A percentile compares a stretch with the other conserved stretches of the same genome.
These are phyloP conservation scores for Halophytophthora polymorphica DNA, from an alignment of 352 stramenopile species.

Conservation along the genomic window DNA sequence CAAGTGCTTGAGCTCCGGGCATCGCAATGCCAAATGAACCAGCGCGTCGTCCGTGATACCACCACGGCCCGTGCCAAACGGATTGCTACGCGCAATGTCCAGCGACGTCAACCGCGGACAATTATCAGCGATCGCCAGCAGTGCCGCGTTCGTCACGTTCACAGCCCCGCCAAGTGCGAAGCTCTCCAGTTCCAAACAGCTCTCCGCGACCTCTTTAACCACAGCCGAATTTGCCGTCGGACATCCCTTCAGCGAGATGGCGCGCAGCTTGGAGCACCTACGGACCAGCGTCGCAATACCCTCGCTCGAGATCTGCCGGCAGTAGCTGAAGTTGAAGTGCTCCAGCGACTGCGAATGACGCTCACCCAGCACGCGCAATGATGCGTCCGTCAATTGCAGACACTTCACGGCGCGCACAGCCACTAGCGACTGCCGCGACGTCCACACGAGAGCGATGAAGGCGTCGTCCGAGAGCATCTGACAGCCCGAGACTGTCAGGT, in stretches of 20 bases:
- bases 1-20: slow-evolving; percentile 35
- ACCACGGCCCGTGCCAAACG: slow-evolving; percentile 51
- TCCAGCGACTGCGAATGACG: slow-evolving; percentile 35
- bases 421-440: slow-evolving; percentile 30
- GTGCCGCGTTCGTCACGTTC: slow-evolving; percentile 38
- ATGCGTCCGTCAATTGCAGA: slow-evolving; percentile 41
- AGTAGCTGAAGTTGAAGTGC: slow-evolving; percentile 59
- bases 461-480: slow-evolving; percentile 46
- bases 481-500: slow-evolving; percentile 54
- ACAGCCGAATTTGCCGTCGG: slow-evolving; percentile 46
- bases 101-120: slow-evolving; percentile 38
- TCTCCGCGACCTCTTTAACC: slow-evolving; percentile 28
- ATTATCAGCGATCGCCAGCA: slow-evolving; percentile 38
- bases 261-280: slow-evolving; percentile 25
- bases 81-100: slow-evolving; percentile 64
- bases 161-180: slow-evolving; percentile 47
- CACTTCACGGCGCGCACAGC: slow-evolving; percentile 56
- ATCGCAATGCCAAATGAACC: slow-evolving; percentile 40
- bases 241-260: slow-evolving; percentile 52
- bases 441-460: slow-evolving; percentile 33
- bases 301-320: slow-evolving; percentile 40
- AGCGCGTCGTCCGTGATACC: slow-evolving; percentile 48
- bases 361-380: slow-evolving; percentile 22
- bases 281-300: slow-evolving; percentile 32
- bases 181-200: slow-evolving; percentile 32